Base-by-base conservation (phyloP, 768 basidiomycete genomes). In the Gloeostereum incarnatum region DNA sequence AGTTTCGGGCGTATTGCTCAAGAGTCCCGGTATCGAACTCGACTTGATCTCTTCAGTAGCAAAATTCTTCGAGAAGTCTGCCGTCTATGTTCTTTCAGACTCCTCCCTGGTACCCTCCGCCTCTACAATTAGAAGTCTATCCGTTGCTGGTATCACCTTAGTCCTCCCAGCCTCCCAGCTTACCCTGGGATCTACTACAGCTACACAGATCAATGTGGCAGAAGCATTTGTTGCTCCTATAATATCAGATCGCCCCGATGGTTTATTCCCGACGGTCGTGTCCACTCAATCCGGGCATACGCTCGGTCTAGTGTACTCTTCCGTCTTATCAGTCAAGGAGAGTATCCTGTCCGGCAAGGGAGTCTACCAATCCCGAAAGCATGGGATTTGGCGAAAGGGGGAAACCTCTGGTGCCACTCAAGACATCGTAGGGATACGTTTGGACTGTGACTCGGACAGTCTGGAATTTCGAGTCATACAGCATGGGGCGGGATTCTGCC, bases 291-390 rank as follows among this genome's bases (percentile, higher is more conserved):
- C 75, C 16, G 82, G 83, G 18, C 77, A 78, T 46, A 69, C 81
- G 4, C 76, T 98, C 11, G 96, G 96, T 13, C 74, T 99, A 39
- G 96, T 97, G 24, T 99, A 99, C 63, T 98, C 96, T 8, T 98
- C 94, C 16, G 50, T 58, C 36, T 80, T 84, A 48, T 94, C 92
- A 4, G 69, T 98, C 49, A 73, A 71, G 35, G 88, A 93, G 56
- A 84, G 86, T 48, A 90, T 99, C 55, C 44, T 78, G 25, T 81
- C 90, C 2, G 90, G 91, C 19, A 82, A 81, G 53, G 96, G 96
- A 11, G 82, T 94, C 9, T 99, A 99, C 55, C 92, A 97, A 55
- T 97, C 93, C 14, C 78, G 96, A 43, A 91, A 88, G 54, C 89
- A 94, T 51, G 93, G 93, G 11, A 64, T 98, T 22, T 99, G 96